Conservation (phyloP, 805 yeast species). For the Wickerhamomyces alni region DNA sequence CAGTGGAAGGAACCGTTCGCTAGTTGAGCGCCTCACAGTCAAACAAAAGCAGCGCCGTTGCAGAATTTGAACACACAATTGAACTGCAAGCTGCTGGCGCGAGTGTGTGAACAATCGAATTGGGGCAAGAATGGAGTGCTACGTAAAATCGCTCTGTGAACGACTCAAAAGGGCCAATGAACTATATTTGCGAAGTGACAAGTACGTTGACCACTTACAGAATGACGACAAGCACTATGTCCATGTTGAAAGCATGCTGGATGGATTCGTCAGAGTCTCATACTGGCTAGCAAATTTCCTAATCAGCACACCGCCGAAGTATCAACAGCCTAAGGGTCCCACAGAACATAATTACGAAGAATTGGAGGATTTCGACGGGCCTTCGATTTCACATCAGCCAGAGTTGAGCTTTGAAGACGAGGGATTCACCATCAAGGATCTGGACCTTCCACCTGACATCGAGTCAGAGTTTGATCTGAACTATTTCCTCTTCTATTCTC, state of each 20-base stretch:
- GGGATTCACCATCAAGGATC: constrained; percentile 5
- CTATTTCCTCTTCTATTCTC: constrained; percentile 7
- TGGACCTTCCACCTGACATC: constrained; percentile 9
- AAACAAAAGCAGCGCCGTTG: no score
- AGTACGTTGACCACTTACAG: constrained; percentile 10
- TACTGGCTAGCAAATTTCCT: constrained; percentile 10
- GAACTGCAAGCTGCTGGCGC: no score
- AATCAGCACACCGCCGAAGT: constrained; percentile 11
- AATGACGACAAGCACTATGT: constrained; percentile 6
- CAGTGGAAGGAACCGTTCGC: no score
- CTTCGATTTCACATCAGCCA: neutral
- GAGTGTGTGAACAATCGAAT: neutral
- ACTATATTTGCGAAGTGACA: constrained; percentile 6
- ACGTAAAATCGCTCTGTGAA: constrained; percentile 1
- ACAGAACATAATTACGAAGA: neutral
- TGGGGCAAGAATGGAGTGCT: constrained; percentile 9
- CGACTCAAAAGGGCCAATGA: constrained; percentile 7
- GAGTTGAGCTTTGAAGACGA: neutral
- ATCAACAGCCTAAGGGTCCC: neutral
- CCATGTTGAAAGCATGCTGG: constrained; percentile 10
- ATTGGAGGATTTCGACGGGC: constrained; percentile 4
- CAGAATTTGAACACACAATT: no score
- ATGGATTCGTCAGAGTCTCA: constrained; percentile 12
- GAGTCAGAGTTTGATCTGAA: constrained; percentile 16
- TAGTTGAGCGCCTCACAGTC: no score